These are phyloP conservation scores for Aspergillus homomorphus DNA, from an alignment of 495 filamentous ascomycete species.

Conservation along the genomic window DNA sequence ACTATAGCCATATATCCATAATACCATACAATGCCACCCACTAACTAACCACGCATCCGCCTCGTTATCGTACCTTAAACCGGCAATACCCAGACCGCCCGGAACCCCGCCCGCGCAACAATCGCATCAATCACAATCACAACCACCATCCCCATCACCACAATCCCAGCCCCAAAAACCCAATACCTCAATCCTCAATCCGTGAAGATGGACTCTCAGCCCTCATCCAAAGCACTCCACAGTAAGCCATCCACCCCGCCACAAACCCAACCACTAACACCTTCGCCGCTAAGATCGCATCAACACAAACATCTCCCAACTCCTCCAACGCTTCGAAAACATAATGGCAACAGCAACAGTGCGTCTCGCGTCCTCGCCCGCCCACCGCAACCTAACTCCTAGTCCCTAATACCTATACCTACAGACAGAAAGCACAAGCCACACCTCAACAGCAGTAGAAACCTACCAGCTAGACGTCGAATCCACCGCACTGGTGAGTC, in stretches of 20 bases:
- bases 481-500: constrained; percentile 57
- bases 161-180: constrained; percentile 7
- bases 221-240: constrained; percentile 37
- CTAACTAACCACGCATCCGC: background rate
- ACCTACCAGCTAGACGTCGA: constrained; percentile 63
- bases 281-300: constrained; percentile 48
- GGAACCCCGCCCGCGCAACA: background rate
- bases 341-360: constrained; percentile 58
- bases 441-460: constrained; percentile 52
- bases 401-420: background rate
- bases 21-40: too few relatives aligned
- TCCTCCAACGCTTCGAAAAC: constrained; percentile 60
- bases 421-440: constrained; percentile 39
- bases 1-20: too few relatives aligned
- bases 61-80: background rate
- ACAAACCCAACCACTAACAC: background rate
- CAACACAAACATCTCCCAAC: constrained; percentile 49
- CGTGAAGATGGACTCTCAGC: constrained; percentile 37
- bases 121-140: constrained; percentile 7
- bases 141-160: constrained; percentile 18
- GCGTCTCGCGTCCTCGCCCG: constrained; percentile 11
- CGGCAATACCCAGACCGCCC: background rate
- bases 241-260: constrained; percentile 21
- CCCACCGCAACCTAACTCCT: background rate
- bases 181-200: constrained; percentile 5